A percentile compares a stretch with the other conserved stretches of the same genome.
Conservation (phyloP, 2,329 filamentous ascomycete genomes). For the Alternaria novae-zelandiae region DNA sequence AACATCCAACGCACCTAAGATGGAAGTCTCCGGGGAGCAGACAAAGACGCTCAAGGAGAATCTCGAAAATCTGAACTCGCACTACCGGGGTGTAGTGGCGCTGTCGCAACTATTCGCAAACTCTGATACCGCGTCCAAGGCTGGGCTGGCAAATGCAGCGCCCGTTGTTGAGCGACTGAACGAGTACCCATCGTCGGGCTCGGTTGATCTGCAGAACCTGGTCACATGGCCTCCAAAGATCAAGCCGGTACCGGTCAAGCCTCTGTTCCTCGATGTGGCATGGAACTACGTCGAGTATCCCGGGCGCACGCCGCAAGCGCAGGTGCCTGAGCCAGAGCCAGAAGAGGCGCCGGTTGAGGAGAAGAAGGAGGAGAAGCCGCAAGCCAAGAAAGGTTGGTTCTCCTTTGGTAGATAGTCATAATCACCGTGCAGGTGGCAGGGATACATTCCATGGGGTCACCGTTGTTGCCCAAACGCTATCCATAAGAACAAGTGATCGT, state of each 20-base stretch:
- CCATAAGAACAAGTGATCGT: not conserved
- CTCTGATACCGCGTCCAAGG: conserved; percentile 56
- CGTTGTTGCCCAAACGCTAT: conserved; percentile 7
- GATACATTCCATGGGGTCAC: conserved; percentile 5
- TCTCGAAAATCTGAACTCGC: conserved; percentile 75
- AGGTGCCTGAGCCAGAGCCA: conserved; percentile 37
- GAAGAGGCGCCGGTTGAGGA: conserved; percentile 33
- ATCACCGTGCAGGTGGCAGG: not conserved
- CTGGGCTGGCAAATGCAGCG: conserved; percentile 51
- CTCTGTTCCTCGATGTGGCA: conserved; percentile 92
- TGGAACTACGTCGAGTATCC: conserved; percentile 98
- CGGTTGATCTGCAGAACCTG: conserved; percentile 76
- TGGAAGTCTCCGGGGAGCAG: conserved; percentile 69
- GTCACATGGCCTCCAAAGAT: conserved; percentile 87
- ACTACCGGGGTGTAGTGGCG: conserved; percentile 84
- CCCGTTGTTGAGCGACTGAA: conserved; percentile 78
- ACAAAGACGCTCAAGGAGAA: conserved; percentile 65
- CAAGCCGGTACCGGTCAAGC: conserved; percentile 86
- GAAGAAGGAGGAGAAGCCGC: conserved; percentile 44
- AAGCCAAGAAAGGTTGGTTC: conserved; percentile 59
- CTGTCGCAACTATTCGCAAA: conserved; percentile 69
- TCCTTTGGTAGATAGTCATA: conserved; percentile 54
- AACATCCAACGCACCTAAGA: conserved; percentile 62
- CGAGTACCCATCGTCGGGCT: conserved; percentile 72
- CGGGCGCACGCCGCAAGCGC: conserved; percentile 56